phyloP scores from a whole-genome alignment of 768 basidiomycete genomes.

The Tricholomella constricta region DNA sequence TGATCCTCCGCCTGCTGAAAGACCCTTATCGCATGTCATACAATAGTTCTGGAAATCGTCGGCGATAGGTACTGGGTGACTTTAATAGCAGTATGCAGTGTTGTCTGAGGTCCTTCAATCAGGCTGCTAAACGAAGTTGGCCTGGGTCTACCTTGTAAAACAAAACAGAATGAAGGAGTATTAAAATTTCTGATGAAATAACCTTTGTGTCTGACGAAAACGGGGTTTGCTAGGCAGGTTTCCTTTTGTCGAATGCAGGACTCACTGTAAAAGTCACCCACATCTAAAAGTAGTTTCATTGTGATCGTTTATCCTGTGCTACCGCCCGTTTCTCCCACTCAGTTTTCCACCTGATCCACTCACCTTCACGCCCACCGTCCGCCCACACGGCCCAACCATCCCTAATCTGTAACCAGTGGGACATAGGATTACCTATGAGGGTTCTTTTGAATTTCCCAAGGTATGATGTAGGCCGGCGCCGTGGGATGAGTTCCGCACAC shows the following conservation, averaged over 20 bases:
- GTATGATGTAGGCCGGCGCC: constrained; percentile 49
- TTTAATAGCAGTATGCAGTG: too few species aligned
- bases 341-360: constrained; percentile 68
- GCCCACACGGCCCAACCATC: constrained; percentile 84
- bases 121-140: too few species aligned
- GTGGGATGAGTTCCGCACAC: constrained; percentile 60
- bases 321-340: constrained; percentile 49
- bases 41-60: neutral
- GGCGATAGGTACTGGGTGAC: neutral
- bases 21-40: too few species aligned
- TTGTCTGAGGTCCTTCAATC: too few species aligned
- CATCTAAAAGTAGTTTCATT: constrained; percentile 12
- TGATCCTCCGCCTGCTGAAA: too few species aligned
- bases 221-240: neutral
- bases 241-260: neutral
- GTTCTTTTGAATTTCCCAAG: constrained; percentile 50
- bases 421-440: constrained; percentile 58
- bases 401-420: constrained; percentile 67
- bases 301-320: constrained; percentile 21
- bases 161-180: too few species aligned
- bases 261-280: neutral
- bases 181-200: too few species aligned
- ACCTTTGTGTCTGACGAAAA: too few species aligned
- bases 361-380: constrained; percentile 74
- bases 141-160: too few species aligned